A percentile compares a stretch with the other conserved stretches of the same genome.
These are phyloP conservation scores for Neohortaea acidophila DNA, from an alignment of 495 filamentous ascomycete genomes.

Conservation along the genomic window DNA sequence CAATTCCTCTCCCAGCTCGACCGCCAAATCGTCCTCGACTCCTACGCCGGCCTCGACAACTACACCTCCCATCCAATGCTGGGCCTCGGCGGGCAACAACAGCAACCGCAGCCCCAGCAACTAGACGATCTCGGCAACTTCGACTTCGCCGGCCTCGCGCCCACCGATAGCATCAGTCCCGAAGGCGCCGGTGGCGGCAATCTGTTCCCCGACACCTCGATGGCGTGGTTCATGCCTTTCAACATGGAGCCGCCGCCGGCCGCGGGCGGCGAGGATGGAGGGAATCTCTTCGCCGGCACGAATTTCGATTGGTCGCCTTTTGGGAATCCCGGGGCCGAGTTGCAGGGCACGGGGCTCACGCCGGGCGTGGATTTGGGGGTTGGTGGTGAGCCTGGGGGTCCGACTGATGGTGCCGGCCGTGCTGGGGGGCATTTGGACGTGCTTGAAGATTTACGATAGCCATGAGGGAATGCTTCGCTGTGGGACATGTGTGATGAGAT, in stretches of 20 bases:
- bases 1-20: constrained; percentile 43
- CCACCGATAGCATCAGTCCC: not conserved
- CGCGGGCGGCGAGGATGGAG: constrained; percentile 35
- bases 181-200: not conserved
- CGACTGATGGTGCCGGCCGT: too few species aligned
- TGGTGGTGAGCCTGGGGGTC: too few species aligned
- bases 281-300: not conserved
- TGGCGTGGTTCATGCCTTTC: constrained; percentile 90
- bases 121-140: constrained; percentile 8
- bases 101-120: too few species aligned
- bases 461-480: too few species aligned
- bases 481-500: too few species aligned
- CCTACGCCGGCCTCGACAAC: constrained; percentile 48
- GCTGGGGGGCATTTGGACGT: too few species aligned
- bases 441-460: too few species aligned
- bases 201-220: constrained; percentile 29
- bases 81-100: not conserved
- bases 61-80: too few species aligned
- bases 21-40: constrained; percentile 63
- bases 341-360: not conserved
- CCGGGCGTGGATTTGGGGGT: not conserved
- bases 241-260: constrained; percentile 73
- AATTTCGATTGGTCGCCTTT: not conserved
- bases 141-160: constrained; percentile 3
- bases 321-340: not conserved